Conservation (phyloP, 129 eudicot species). For the Artemisia annua region DNA sequence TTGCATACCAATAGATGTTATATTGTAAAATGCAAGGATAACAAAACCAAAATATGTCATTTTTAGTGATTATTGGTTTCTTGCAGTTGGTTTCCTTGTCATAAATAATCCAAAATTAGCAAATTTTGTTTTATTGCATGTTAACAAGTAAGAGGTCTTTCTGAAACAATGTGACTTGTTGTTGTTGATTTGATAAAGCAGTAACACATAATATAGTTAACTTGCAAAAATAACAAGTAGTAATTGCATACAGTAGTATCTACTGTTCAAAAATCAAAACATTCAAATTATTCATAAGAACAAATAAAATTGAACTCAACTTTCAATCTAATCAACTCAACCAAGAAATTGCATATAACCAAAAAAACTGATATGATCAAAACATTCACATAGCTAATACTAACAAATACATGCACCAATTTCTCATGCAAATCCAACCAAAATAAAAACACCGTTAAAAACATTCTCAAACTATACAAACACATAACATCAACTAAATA, state of each 20-base stretch:
- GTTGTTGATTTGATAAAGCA: too few relatives aligned
- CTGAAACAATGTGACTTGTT: too few relatives aligned
- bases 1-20: conserved; percentile 12
- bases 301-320: neutral
- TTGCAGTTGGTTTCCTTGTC: neutral
- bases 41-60: neutral
- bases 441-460: neutral
- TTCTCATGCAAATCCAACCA: conserved; percentile 5
- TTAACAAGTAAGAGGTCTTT: too few relatives aligned
- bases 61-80: conserved; percentile 8
- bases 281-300: too few relatives aligned
- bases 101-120: neutral
- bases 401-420: conserved; percentile 1
- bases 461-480: neutral
- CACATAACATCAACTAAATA: conserved; percentile 3
- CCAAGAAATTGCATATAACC: too few relatives aligned
- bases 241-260: too few relatives aligned
- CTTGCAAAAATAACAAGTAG: too few relatives aligned
- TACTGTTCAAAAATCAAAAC: too few relatives aligned
- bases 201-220: too few relatives aligned
- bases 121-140: neutral
- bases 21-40: neutral
- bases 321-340: too few relatives aligned
- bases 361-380: neutral
- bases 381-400: neutral